Conservation (phyloP, 352 stramenopile species). For the Pythium dissimile region DNA sequence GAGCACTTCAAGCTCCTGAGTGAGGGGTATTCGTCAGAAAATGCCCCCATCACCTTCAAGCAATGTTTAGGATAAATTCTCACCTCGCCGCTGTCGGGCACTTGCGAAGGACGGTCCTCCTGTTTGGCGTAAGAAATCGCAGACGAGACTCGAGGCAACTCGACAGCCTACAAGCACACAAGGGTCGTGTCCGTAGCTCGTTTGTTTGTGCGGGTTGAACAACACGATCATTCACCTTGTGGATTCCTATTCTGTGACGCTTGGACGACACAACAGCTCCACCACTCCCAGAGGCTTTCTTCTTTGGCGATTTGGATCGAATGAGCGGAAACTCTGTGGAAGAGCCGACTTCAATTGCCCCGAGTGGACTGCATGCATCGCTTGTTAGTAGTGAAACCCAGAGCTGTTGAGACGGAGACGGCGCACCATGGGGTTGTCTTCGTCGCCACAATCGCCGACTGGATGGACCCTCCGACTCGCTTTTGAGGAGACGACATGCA, state of each 20-base stretch:
- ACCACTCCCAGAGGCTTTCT: too few species aligned
- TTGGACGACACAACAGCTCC: neutral
- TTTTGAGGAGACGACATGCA: too few species aligned
- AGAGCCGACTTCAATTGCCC: neutral
- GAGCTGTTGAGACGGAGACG: neutral
- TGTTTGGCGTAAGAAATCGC: slow-evolving; percentile 27
- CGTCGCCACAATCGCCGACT: too few species aligned
- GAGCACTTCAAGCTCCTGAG: slow-evolving; percentile 84
- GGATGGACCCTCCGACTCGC: too few species aligned
- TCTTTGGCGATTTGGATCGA: slow-evolving; percentile 25
- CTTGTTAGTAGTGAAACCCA: neutral
- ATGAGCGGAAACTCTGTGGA: slow-evolving; percentile 18
- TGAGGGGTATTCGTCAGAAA: neutral
- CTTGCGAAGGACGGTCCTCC: slow-evolving; percentile 2
- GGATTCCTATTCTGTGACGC: neutral
- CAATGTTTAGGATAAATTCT: neutral
- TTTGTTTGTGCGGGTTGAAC: neutral
- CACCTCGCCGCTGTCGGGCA: slow-evolving; percentile 56
- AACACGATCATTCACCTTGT: slow-evolving; percentile 3
- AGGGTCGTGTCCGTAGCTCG: too few species aligned
- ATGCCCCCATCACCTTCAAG: neutral
- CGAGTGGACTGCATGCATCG: neutral
- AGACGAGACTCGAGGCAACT: slow-evolving; percentile 38
- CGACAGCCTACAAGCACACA: slow-evolving; percentile 12
- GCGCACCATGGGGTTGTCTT: too few species aligned